These are phyloP conservation scores for Coprinopsis cinerea DNA, from an alignment of 768 basidiomycete species.

Conservation along the genomic window DNA sequence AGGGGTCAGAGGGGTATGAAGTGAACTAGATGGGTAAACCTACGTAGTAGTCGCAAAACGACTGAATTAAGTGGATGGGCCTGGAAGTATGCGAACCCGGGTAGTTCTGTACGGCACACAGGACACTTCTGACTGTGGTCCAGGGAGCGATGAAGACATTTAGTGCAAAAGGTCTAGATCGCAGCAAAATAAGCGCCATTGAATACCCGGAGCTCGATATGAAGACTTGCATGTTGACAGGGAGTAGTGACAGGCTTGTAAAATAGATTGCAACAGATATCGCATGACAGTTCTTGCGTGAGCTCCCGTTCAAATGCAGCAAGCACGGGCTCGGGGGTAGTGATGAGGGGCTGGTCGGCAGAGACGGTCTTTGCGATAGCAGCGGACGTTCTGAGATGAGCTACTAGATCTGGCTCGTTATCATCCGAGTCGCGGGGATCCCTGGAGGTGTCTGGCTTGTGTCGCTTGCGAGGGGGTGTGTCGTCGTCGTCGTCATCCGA, in stretches of 20 bases:
- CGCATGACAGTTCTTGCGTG: conserved; percentile 71
- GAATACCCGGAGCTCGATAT: conserved; percentile 9
- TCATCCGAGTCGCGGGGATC: conserved; percentile 17
- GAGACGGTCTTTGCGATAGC: conserved; percentile 24
- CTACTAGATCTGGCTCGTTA: conserved; percentile 28
- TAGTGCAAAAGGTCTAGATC: conserved; percentile 79
- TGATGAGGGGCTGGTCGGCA: conserved; percentile 27
- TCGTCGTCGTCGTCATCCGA: conserved; percentile 20
- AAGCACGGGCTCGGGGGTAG: conserved; percentile 22
- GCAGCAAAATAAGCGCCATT: conserved; percentile 12
- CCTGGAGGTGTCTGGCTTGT: no score
- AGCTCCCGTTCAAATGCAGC: conserved; percentile 55
- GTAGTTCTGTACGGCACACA: conserved; percentile 75
- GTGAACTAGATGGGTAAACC: conserved; percentile 41
- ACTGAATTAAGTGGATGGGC: conserved; percentile 73
- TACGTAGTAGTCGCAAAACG: conserved; percentile 22
- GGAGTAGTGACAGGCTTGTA: conserved; percentile 88
- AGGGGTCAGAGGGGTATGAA: conserved; percentile 3
- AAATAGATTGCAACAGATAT: conserved; percentile 83
- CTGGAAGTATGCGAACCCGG: conserved; percentile 72
- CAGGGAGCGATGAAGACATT: conserved; percentile 84
- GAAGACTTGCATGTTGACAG: conserved; percentile 87
- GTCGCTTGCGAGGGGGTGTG: conserved; percentile 25
- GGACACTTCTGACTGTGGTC: conserved; percentile 85
- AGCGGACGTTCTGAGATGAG: conserved; percentile 30